phyloP scores from a whole-genome alignment of 2,329 filamentous ascomycete species.

The Aquanectria penicillioides region DNA sequence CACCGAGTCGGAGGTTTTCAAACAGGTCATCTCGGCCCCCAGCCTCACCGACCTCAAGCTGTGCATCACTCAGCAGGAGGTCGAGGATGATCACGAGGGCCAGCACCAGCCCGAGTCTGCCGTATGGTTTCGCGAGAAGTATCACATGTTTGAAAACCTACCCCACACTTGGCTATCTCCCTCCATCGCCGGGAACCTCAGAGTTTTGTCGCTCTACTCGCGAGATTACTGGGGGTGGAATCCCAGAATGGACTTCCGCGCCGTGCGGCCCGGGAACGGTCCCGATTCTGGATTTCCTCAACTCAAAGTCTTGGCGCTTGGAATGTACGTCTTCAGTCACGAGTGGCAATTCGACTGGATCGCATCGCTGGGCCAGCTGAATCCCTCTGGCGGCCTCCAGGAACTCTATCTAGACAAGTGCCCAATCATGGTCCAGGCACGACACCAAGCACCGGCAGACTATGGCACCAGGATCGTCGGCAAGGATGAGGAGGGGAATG shows the following conservation, averaged over 20 bases:
- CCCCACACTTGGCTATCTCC: slow-evolving; percentile 36
- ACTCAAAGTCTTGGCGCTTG: slow-evolving; percentile 50
- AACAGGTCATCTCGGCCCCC: neutral
- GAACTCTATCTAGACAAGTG: slow-evolving; percentile 56
- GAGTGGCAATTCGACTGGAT: slow-evolving; percentile 59
- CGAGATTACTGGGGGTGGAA: slow-evolving; percentile 51
- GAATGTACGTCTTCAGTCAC: slow-evolving; percentile 53
- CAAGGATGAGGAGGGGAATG: neutral
- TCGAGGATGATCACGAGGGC: neutral
- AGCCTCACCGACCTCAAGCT: slow-evolving; percentile 7
- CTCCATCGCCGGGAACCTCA: slow-evolving; percentile 37
- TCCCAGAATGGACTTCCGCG: slow-evolving; percentile 48
- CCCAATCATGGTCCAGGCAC: slow-evolving; percentile 41
- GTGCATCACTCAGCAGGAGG: slow-evolving; percentile 6
- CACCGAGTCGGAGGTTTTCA: slow-evolving; percentile 8
- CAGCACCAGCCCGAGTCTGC: neutral
- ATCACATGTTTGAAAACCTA: slow-evolving; percentile 35
- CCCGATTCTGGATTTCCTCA: slow-evolving; percentile 41
- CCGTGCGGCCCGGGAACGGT: slow-evolving; percentile 30
- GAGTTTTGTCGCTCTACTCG: slow-evolving; percentile 50
- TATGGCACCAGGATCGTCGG: neutral
- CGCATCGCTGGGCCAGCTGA: slow-evolving; percentile 44
- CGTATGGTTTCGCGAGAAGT: slow-evolving; percentile 21
- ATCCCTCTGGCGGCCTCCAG: slow-evolving; percentile 46
- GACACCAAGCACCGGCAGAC: neutral